phyloP scores from a whole-genome alignment of 23 red algal species.

The Gracilaria domingensis region DNA sequence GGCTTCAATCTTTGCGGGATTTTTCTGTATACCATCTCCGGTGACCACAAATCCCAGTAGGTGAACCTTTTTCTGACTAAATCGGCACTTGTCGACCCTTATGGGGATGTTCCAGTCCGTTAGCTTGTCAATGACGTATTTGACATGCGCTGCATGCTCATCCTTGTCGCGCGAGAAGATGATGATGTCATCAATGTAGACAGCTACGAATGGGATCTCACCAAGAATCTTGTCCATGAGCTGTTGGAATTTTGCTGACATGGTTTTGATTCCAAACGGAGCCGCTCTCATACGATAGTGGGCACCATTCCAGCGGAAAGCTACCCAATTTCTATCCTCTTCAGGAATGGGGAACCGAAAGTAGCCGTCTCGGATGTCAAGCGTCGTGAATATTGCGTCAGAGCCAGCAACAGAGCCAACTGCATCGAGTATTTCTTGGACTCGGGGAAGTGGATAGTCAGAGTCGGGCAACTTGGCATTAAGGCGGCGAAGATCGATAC shows the following conservation, averaged over 20 bases:
- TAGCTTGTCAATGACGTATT: background rate
- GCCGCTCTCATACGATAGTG: background rate
- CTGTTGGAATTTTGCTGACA: conserved; percentile 24
- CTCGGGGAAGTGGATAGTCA: conserved; percentile 7
- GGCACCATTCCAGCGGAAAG: conserved; percentile 4
- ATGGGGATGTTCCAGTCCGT: background rate
- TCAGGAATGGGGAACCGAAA: conserved; percentile 10
- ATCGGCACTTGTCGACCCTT: background rate
- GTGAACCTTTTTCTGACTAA: background rate
- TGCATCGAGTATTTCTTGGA: conserved; percentile 8
- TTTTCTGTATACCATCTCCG: background rate
- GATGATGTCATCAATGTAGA: conserved; percentile 23
- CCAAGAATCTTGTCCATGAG: background rate
- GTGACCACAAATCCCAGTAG: conserved; percentile 24
- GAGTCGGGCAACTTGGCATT: background rate
- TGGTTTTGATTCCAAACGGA: conserved; percentile 25
- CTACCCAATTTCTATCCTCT: background rate
- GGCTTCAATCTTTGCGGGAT: background rate
- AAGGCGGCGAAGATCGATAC: conserved; percentile 1
- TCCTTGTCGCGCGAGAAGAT: background rate
- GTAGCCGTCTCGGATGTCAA: conserved; percentile 21
- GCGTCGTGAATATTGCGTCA: conserved; percentile 8
- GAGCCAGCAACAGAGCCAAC: background rate
- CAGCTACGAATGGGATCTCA: background rate
- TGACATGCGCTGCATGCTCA: background rate